Evolutionary conservation across 805 yeast species (phyloP).

Genomic region (Candida methanosorbosa): DNA sequence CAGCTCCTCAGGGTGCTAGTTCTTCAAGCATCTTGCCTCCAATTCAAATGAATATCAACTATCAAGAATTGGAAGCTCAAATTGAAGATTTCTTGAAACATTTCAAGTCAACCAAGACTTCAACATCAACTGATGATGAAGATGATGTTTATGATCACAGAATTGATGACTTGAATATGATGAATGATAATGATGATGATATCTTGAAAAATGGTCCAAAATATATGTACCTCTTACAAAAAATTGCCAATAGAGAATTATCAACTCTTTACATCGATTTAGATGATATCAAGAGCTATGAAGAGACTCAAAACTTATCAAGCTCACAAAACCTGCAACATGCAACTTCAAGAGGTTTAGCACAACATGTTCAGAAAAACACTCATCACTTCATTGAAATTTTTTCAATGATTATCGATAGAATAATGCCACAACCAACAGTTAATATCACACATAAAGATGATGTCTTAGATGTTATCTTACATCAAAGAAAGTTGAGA

Average conservation of each 20-base stretch:
- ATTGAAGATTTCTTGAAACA: constrained; percentile 61
- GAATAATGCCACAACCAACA: constrained; percentile 80
- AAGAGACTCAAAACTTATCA: constrained; percentile 29
- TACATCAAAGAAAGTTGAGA: constrained; percentile 82
- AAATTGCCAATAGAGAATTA: constrained; percentile 75
- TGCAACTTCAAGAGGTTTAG: constrained; percentile 23
- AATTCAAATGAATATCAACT: constrained; percentile 36
- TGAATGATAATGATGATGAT: constrained; percentile 16
- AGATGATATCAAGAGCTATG: constrained; percentile 74
- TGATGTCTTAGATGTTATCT: constrained; percentile 86
- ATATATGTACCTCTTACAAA: constrained; percentile 66
- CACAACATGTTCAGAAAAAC: constrained; percentile 58
- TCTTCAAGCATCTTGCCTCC: constrained; percentile 17
- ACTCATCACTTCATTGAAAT: constrained; percentile 74
- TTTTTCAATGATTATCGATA: constrained; percentile 68
- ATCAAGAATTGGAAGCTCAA: constrained; percentile 48
- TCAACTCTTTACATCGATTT: constrained; percentile 65
- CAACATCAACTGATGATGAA: constrained; percentile 10
- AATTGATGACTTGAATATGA: constrained; percentile 19
- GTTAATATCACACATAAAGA: constrained; percentile 71
- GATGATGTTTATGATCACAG: constrained; percentile 26
- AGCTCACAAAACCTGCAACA: constrained; percentile 9
- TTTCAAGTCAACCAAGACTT: constrained; percentile 38
- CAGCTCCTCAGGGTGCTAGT: constrained; percentile 5
- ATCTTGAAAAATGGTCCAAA: constrained; percentile 44